These are phyloP conservation scores for Shiraia sp. DNA, from an alignment of 2,329 filamentous ascomycete species.

Conservation along the genomic window DNA sequence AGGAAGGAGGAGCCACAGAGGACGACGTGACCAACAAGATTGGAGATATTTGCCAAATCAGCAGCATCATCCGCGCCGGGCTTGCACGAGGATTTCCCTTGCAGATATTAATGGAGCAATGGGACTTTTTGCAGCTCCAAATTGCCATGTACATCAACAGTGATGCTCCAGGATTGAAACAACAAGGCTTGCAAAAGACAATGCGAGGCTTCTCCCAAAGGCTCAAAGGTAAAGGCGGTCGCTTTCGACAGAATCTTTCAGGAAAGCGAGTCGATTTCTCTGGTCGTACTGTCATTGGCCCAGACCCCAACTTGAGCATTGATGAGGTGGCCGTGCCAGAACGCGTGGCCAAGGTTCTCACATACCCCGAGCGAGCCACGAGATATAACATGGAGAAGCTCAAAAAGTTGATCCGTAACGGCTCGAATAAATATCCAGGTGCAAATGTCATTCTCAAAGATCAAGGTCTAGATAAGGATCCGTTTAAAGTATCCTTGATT, in stretches of 20 bases:
- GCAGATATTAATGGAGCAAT: constrained; percentile 93
- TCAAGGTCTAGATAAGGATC: constrained; percentile 52
- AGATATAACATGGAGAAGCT: constrained; percentile 85
- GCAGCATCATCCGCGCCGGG: constrained; percentile 81
- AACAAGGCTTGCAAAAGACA: constrained; percentile 82
- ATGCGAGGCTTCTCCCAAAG: constrained; percentile 94
- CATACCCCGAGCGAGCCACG: constrained; percentile 88
- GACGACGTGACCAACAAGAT: constrained; percentile 96
- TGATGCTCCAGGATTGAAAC: constrained; percentile 88
- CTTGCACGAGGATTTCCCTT: constrained; percentile 82
- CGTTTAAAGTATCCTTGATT: constrained; percentile 73
- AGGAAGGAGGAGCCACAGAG: constrained; percentile 91
- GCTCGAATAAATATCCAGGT: constrained; percentile 79
- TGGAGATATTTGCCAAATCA: constrained; percentile 94
- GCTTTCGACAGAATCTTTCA: constrained; percentile 94
- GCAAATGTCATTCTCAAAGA: constrained; percentile 77
- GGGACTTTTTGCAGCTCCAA: constrained; percentile 95
- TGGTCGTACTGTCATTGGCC: constrained; percentile 94
- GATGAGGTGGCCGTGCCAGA: constrained; percentile 91
- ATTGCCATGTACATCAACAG: constrained; percentile 99
- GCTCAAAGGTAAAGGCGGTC: constrained; percentile 94
- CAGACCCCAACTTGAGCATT: constrained; percentile 90
- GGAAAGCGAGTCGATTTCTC: constrained; percentile 99
- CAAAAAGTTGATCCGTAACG: constrained; percentile 72
- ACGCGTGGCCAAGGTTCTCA: constrained; percentile 93